Conservation (phyloP, 352 stramenopile genomes). For the Sclerospora graminicola region DNA sequence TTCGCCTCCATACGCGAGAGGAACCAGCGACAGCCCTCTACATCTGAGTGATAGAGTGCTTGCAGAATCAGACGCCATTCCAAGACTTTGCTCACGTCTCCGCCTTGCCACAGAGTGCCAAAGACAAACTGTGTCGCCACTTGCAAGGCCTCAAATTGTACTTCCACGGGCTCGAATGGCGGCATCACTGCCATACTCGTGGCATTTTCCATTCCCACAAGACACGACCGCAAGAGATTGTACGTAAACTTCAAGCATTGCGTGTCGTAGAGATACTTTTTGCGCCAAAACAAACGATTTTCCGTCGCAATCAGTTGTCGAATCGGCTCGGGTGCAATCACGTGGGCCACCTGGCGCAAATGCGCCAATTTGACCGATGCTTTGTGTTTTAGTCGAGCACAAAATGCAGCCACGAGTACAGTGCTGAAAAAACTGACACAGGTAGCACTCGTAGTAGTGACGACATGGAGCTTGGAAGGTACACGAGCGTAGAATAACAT, state of each 20-base stretch:
- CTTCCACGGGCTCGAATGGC: conserved; percentile 50
- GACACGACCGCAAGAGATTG: conserved; percentile 52
- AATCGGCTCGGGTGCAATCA: conserved; percentile 68
- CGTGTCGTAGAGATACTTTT: conserved; percentile 73
- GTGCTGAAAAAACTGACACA: conserved; percentile 14
- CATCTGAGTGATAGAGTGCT: conserved; percentile 61
- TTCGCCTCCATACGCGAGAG: conserved; percentile 48
- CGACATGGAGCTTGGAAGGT: conserved; percentile 26
- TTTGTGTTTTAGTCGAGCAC: conserved; percentile 23
- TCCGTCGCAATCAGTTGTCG: conserved; percentile 67
- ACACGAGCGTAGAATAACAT: conserved; percentile 80
- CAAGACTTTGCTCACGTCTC: conserved; percentile 55
- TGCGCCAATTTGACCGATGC: conserved; percentile 25
- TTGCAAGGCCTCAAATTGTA: conserved; percentile 61
- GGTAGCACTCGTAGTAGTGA: conserved; percentile 11
- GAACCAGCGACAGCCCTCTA: conserved; percentile 62
- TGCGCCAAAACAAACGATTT: conserved; percentile 80
- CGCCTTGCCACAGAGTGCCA: conserved; percentile 78
- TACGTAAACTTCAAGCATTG: conserved; percentile 75
- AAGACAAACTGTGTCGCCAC: conserved; percentile 82
- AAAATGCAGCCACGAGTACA: conserved; percentile 33
- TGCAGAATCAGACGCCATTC: conserved; percentile 66
- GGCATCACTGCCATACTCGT: conserved; percentile 34
- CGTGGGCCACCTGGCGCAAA: conserved; percentile 30
- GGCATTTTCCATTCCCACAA: conserved; percentile 29